Evolutionary conservation across 495 filamentous ascomycete genomes (phyloP), one percentile per base, ranked within the genome.

Genomic region (Aspergillus affinis): DNA sequence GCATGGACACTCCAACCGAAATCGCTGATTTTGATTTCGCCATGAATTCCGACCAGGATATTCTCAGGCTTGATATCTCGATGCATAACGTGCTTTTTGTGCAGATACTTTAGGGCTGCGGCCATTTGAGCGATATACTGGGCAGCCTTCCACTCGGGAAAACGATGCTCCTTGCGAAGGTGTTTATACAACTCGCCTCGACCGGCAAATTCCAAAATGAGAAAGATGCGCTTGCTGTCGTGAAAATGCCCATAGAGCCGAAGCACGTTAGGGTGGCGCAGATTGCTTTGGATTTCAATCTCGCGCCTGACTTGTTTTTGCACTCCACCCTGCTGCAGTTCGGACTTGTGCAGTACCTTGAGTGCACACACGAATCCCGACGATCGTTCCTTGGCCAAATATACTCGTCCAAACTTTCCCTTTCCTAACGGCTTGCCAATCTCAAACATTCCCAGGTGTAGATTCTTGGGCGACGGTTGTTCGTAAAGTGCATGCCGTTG

Each of bases 71-170:
- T 98, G 78, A 98, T 98, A 65, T 98, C 94, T 48, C 94, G 88
- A 68, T 98, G 94, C 78, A 98, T 98, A 64, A 98, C 91, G 71
- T 98, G 94, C 78, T 98, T 98, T 71, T 90, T 91, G 77, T 98
- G 94, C 23, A 98, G 79, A 65, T 98, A 98, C 59, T 85, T 86
- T 64, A 98, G 77, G 21, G 94, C 94, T 48, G 90, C 87, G 19
- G 95, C 91, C 95, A 98, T 98, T 75, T 98, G 94, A n/a, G 93
- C 95, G 62, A 97, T 90, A 69, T 96, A 98, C 76, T 94, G 88
- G 27, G 93, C 92, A 48, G 95, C 95, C 73, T 93, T 94, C 89
- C 91, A 93, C 73, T 98, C 94, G 9, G 93, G 89, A 69, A 98
- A 98, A 44, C 87, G 84, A 71, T 85, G 84, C 73, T 96, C 94